A percentile compares a stretch with the other conserved stretches of the same genome.
phyloP scores from a whole-genome alignment of 2,329 filamentous ascomycete genomes.

The Hypoxylon sp. region DNA sequence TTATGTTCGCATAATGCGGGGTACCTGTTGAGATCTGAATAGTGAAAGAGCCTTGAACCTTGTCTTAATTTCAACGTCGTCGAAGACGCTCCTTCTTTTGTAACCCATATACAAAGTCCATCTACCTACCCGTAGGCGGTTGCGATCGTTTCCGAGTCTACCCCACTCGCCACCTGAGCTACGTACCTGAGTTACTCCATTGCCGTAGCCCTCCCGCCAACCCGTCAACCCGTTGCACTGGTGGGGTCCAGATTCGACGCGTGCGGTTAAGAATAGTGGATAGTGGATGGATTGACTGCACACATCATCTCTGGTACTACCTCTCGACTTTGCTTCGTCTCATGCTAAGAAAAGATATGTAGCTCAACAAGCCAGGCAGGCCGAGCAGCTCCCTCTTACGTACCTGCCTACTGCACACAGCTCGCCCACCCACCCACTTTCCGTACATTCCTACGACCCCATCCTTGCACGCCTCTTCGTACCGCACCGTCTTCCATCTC shows the following conservation, averaged over 20 bases:
- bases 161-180: neutral
- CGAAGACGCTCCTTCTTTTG: neutral
- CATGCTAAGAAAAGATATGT: neutral
- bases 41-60: neutral
- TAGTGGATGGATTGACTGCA: neutral
- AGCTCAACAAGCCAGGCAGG: slow-evolving; percentile 2
- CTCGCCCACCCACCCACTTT: slow-evolving; percentile 6
- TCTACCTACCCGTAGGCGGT: neutral
- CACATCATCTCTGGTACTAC: neutral
- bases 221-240: slow-evolving; percentile 6
- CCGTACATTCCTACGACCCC: slow-evolving; percentile 1
- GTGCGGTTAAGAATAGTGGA: neutral
- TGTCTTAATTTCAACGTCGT: neutral
- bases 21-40: neutral
- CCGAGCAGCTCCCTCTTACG: slow-evolving; percentile 5
- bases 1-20: neutral
- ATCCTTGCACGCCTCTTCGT: slow-evolving; percentile 14
- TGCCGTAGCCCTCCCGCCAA: slow-evolving; percentile 16
- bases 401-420: slow-evolving; percentile 1
- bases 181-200: slow-evolving; percentile 24
- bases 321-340: neutral
- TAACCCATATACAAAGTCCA: neutral
- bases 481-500: slow-evolving; percentile 2
- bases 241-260: slow-evolving; percentile 2
- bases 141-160: slow-evolving; percentile 12